Evolutionary conservation across 2,329 filamentous ascomycete species (phyloP).

Genomic region (Fusarium sp.): DNA sequence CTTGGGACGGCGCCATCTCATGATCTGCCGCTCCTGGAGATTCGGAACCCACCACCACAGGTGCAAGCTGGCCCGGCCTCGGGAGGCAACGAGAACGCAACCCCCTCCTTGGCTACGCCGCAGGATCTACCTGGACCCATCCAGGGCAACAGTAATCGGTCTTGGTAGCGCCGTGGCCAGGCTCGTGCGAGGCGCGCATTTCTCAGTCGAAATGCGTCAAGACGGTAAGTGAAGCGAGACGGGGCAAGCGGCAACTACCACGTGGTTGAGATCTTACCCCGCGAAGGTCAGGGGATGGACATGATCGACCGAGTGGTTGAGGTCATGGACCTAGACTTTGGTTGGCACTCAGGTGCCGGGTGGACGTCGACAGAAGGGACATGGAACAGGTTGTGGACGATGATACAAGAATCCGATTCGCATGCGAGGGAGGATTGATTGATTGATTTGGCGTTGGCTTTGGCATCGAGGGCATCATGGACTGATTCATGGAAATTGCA

Average conservation of each 20-base stretch:
- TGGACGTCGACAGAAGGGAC: neutral
- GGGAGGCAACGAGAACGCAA: constrained; percentile 15
- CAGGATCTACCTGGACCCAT: neutral
- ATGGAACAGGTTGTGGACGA: constrained; percentile 17
- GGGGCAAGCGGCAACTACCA: neutral
- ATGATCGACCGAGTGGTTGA: neutral
- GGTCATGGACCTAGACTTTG: constrained; percentile 6
- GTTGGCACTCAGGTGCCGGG: neutral
- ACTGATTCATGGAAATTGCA: constrained; percentile 34
- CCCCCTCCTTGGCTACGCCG: neutral
- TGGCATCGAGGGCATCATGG: constrained; percentile 21
- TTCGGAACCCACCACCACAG: constrained; percentile 32
- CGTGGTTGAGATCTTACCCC: neutral
- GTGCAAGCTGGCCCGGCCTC: constrained; percentile 1
- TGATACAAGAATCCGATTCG: constrained; percentile 13
- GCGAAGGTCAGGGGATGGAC: neutral
- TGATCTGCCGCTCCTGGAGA: constrained; percentile 3
- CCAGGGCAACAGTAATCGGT: constrained; percentile 23
- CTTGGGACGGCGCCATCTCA: neutral
- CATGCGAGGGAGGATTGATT: constrained; percentile 5
- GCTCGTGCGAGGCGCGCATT: neutral
- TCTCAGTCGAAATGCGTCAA: neutral
- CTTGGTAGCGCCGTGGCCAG: constrained; percentile 24
- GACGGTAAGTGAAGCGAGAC: neutral
- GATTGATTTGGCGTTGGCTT: constrained; percentile 36